These are phyloP conservation scores for Flaveria floridana DNA, from an alignment of 140 eudicot species.

Conservation along the genomic window DNA sequence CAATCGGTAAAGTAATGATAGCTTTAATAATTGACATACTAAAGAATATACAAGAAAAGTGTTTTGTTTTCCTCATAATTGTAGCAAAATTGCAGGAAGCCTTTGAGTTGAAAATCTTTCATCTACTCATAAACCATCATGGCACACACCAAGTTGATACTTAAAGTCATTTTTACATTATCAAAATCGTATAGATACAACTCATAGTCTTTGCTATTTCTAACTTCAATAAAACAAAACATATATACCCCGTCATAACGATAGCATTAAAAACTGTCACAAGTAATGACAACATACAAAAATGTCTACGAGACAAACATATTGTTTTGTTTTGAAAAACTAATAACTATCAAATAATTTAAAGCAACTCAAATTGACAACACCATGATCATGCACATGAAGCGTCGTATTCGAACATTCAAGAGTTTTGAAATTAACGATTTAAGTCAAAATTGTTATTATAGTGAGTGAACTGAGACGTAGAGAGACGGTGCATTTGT, in stretches of 20 bases:
- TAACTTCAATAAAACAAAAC: neutral
- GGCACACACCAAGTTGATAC: too few relatives aligned
- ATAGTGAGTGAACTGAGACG: neutral
- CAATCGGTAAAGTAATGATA: too few relatives aligned
- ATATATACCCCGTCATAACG: neutral
- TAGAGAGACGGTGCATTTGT: constrained; percentile 9
- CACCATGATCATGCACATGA: constrained; percentile 3
- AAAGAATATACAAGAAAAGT: too few relatives aligned
- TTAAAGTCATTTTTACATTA: too few relatives aligned
- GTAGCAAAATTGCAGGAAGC: too few relatives aligned
- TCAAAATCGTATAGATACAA: neutral
- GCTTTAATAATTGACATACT: too few relatives aligned
- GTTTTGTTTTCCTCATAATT: too few relatives aligned
- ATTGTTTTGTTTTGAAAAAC: constrained; percentile 15
- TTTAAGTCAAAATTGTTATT: neutral
- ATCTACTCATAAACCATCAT: too few relatives aligned
- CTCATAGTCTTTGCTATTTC: neutral
- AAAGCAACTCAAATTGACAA: constrained; percentile 28
- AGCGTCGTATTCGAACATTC: constrained; percentile 17
- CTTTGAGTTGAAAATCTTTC: too few relatives aligned
- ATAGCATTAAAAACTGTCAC: constrained; percentile 3
- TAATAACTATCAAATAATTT: constrained; percentile 22
- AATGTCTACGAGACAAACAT: neutral
- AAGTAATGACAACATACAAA: constrained; percentile 8
- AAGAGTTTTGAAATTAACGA: neutral